A percentile compares a stretch with the other conserved stretches of the same genome.
Conservation (phyloP, 768 basidiomycete genomes). For the Lactarius sanguifluus region DNA sequence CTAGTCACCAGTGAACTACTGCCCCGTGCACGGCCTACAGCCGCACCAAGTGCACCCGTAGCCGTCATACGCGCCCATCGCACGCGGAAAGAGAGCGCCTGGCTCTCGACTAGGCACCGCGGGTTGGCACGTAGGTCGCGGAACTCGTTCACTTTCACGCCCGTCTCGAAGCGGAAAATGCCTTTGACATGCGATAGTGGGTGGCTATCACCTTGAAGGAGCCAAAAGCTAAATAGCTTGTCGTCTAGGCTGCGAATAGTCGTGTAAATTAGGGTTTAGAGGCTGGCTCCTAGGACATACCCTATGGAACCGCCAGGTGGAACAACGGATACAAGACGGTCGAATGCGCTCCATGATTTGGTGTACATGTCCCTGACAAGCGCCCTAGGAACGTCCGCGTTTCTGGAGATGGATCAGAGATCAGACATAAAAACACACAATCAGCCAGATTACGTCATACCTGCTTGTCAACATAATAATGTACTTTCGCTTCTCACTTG, state of each 20-base stretch:
- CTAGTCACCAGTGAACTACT: conserved; percentile 33
- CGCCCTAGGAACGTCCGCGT: conserved; percentile 81
- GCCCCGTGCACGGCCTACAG: conserved; percentile 36
- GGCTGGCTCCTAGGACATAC: conserved; percentile 42
- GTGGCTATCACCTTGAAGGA: conserved; percentile 74
- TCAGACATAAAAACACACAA: not conserved
- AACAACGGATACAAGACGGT: conserved; percentile 82
- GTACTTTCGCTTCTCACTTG: conserved; percentile 70
- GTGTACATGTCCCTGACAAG: conserved; percentile 89
- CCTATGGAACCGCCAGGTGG: conserved; percentile 91
- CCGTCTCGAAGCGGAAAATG: conserved; percentile 85
- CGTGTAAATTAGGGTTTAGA: conserved; percentile 12
- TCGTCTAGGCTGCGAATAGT: conserved; percentile 67
- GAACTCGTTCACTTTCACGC: conserved; percentile 85
- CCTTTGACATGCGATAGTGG: conserved; percentile 81
- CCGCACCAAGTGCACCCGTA: conserved; percentile 61
- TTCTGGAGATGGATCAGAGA: conserved; percentile 44
- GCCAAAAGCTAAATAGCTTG: conserved; percentile 89
- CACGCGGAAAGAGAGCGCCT: conserved; percentile 77
- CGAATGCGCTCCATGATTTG: conserved; percentile 91
- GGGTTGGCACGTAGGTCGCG: conserved; percentile 87
- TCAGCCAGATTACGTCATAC: conserved; percentile 38
- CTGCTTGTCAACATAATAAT: conserved; percentile 70
- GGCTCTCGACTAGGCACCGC: conserved; percentile 80
- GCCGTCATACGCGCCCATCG: conserved; percentile 75